Evolutionary conservation across 2,329 filamentous ascomycete species (phyloP).

Genomic region (Cordyceps tenuipes): DNA sequence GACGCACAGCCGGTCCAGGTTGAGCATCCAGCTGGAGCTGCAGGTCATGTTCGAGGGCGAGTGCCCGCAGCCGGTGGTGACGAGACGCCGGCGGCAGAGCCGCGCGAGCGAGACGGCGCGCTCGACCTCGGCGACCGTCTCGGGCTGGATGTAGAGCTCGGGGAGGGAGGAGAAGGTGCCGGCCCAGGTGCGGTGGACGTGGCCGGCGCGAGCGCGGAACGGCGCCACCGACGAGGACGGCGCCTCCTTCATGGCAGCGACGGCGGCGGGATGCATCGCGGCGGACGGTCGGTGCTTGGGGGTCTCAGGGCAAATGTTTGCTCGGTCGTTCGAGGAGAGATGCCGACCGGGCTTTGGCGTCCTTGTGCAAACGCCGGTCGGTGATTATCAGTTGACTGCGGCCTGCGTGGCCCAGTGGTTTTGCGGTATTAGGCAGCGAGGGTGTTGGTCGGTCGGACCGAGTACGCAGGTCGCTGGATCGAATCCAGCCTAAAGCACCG

Average conservation of each 20-base stretch:
- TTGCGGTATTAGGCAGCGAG: too few relatives aligned
- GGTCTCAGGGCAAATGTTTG: background rate
- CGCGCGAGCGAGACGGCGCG: constrained; percentile 75
- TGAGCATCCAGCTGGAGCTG: constrained; percentile 89
- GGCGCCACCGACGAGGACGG: constrained; percentile 41
- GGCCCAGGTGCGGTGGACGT: constrained; percentile 90
- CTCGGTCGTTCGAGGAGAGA: background rate
- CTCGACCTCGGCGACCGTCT: constrained; percentile 71
- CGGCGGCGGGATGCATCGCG: constrained; percentile 29
- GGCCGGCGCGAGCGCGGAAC: constrained; percentile 64
- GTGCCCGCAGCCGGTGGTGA: constrained; percentile 83
- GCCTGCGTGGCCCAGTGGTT: too few relatives aligned
- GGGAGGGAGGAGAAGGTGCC: constrained; percentile 83
- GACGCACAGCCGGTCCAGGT: constrained; percentile 73
- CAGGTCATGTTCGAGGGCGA: constrained; percentile 89
- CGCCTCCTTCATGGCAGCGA: constrained; percentile 23
- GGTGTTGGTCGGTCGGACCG: too few relatives aligned
- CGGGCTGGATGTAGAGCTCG: constrained; percentile 83
- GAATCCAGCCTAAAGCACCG: too few relatives aligned
- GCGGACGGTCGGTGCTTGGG: too few relatives aligned
- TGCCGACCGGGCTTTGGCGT: too few relatives aligned
- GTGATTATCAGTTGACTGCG: background rate
- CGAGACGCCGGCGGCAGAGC: constrained; percentile 69
- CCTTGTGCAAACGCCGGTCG: background rate
- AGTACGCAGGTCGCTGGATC: too few relatives aligned